Percentiles rank a stretch among this genome's conserved stretches.
These are phyloP conservation scores for Trichosporon sp. DNA, from an alignment of 1,284 basidiomycete species.

Conservation along the genomic window DNA sequence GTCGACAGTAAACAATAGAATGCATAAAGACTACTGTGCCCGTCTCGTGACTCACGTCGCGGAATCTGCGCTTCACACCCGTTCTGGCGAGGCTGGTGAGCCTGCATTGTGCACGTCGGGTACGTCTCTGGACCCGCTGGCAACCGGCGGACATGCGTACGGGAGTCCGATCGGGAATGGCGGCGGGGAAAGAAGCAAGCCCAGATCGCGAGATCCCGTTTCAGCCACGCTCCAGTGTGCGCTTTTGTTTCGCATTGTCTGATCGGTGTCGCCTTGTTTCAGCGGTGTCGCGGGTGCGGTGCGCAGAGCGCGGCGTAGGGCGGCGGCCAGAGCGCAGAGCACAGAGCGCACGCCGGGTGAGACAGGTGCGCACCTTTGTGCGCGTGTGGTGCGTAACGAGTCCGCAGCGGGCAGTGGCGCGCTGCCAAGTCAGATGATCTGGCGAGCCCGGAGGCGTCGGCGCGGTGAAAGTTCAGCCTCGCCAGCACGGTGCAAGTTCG, in stretches of 20 bases:
- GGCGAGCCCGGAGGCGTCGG: no score
- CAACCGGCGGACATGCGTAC: not conserved
- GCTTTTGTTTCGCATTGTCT: not conserved
- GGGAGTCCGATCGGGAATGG: not conserved
- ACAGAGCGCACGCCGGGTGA: not conserved
- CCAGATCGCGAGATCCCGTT: not conserved
- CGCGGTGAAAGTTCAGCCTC: no score
- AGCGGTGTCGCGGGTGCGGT: not conserved
- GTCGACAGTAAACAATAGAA: not conserved
- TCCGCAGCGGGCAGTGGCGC: no score
- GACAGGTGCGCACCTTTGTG: not conserved
- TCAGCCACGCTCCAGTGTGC: not conserved
- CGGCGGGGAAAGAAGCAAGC: not conserved
- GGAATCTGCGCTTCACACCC: no score
- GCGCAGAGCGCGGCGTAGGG: not conserved
- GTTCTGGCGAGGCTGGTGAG: no score
- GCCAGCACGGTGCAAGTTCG: no score
- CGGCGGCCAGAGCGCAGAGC: not conserved
- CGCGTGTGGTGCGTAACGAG: no score
- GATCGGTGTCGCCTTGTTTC: not conserved
- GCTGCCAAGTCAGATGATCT: no score
- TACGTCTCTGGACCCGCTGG: no score
- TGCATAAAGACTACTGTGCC: not conserved
- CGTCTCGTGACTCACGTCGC: not conserved
- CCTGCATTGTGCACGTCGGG: no score